phyloP scores from a whole-genome alignment of 768 basidiomycete genomes.

The Rhizopogon roseolus region DNA sequence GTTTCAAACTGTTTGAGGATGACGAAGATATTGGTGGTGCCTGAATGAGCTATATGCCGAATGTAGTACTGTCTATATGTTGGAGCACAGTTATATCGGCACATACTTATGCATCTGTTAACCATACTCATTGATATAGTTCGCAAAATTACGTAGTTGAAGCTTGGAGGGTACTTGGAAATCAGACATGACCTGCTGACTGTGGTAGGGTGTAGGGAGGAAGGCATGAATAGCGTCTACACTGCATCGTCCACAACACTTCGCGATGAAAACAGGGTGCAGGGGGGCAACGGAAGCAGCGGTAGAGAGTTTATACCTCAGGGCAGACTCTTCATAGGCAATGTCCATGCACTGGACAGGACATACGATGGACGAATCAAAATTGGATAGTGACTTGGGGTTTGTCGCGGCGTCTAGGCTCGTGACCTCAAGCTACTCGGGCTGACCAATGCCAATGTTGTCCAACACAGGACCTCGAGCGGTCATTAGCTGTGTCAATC shows the following conservation, averaged over 20 bases:
- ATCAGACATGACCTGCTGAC: too few relatives aligned
- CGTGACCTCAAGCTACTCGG: conserved; percentile 91
- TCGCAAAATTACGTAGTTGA: too few relatives aligned
- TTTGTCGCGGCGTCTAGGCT: conserved; percentile 75
- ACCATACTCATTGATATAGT: too few relatives aligned
- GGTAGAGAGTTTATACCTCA: conserved; percentile 94
- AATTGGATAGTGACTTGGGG: conserved; percentile 89
- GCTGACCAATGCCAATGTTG: conserved; percentile 92
- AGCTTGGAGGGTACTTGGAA: too few relatives aligned
- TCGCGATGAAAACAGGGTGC: conserved; percentile 97
- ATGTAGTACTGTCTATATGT: too few relatives aligned
- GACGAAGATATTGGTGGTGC: neutral
- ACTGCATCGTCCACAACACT: too few relatives aligned
- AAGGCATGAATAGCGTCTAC: too few relatives aligned
- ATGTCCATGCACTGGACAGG: conserved; percentile 98
- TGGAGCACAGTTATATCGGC: too few relatives aligned
- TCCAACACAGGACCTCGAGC: conserved; percentile 98
- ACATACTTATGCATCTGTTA: too few relatives aligned
- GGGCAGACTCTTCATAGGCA: conserved; percentile 82
- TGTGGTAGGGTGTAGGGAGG: too few relatives aligned
- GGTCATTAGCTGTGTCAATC: conserved; percentile 97
- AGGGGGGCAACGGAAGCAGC: conserved; percentile 95
- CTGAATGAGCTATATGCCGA: neutral
- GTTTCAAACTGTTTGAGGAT: neutral
- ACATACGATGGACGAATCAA: conserved; percentile 98